Base-by-base conservation (phyloP, 768 basidiomycete genomes). In the Nidula microcarpa region DNA sequence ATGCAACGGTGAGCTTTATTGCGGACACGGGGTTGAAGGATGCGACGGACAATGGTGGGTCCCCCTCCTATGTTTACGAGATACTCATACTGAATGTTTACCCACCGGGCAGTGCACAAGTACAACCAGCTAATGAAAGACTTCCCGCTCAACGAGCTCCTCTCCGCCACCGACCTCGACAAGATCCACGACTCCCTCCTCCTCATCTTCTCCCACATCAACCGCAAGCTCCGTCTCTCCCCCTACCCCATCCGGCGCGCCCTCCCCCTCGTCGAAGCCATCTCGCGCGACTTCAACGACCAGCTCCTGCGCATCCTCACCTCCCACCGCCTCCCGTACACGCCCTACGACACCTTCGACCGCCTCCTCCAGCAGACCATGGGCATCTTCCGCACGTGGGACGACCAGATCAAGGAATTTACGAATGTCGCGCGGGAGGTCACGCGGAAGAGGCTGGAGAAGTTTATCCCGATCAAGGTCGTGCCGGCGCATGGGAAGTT, bases 71-170 rank as follows among this genome's bases (percentile, higher is more conserved):
- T 48, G 47, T 6, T 32, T 53, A 39, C 7, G n/a, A 41, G 16
- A 46, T 13, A 33, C 49, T 49, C 11, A 33, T 49, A 52, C 13
- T 53, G 47, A 18, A 23, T 23, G 4, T 23, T 23, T 23, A 23
- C 23, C 4, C 23, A 4, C 23, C 4, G 49, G 17, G 4, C 59
- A 92, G 96, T 98, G 9, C 94, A 95, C 77, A 98, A 97, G 68
- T 96, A 98, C 76, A 98, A 99, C 63, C 87, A 91, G 57, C 79
- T 98, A 53, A 98, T 99, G 97, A 97, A 96, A 71, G 97, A 99
- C 65, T 98, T 98, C 62, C 97, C 97, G 0, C 77, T 99, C 32
- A 97, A 99, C 66, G 96, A 98, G 64, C 84, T 98, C 16, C 80
- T 99, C 30, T 93, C 95, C 7, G 94, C 97, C 0, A 97, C 97